Conservation (phyloP, 169 alveolate species). For the Amoebophrya sp. region DNA sequence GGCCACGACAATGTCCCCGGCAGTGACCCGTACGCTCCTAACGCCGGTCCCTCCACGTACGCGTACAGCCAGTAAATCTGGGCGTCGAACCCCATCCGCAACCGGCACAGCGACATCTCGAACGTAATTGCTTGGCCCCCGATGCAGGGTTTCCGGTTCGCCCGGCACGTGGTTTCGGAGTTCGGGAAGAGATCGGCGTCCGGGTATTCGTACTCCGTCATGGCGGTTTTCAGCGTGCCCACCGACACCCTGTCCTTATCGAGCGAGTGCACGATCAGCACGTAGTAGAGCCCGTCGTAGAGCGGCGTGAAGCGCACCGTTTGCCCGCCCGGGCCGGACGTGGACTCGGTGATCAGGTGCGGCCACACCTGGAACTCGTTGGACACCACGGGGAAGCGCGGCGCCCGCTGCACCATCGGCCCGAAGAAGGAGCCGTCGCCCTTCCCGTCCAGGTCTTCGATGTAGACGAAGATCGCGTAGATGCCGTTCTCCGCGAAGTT, state of each 20-base stretch:
- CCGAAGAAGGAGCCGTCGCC: background rate
- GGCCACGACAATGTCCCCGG: background rate
- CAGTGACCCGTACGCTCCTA: background rate
- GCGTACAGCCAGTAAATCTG: background rate
- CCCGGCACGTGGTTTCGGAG: background rate
- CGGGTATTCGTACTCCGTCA: background rate
- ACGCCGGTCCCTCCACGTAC: background rate
- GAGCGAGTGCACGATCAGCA: background rate
- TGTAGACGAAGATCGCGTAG: background rate
- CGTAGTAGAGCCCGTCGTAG: background rate
- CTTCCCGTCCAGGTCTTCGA: background rate
- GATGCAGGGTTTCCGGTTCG: background rate
- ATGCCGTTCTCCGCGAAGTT: background rate
- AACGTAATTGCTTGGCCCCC: background rate
- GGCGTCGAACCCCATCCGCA: background rate
- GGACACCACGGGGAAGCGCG: background rate
- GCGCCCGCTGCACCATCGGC: background rate
- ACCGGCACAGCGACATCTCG: background rate
- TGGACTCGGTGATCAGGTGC: background rate
- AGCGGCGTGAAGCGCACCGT: background rate
- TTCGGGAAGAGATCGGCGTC: background rate
- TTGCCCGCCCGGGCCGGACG: background rate
- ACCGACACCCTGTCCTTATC: background rate
- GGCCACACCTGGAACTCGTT: background rate
- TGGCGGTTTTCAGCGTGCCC: background rate